Evolutionary conservation across 164 flowering plant species (phyloP), one percentile per base, ranked within the genome.

Genomic region (Sextonia rubra): DNA sequence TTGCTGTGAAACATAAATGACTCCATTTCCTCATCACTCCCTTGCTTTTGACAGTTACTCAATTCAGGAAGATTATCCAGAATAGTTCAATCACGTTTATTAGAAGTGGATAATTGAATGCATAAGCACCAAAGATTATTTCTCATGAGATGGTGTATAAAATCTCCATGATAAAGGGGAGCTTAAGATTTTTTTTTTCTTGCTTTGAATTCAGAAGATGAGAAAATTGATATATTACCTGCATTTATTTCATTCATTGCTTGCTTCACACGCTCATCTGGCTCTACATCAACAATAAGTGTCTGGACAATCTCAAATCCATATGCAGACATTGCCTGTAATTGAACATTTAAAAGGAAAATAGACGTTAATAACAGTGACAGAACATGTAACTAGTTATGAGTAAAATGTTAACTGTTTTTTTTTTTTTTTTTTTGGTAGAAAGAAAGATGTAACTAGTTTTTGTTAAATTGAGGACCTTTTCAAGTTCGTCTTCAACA

Each of bases 171-270:
- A 14, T 14, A 52, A 18, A 3, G 58, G 58, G 20, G 2, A 1
- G 56, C 11, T 18, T 52, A 52, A 52, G 56, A n/a, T n/a, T n/a
- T n/a, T n/a, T n/a, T n/a, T n/a, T n/a, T 12, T 49, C 2, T 12
- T 49, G 11, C 3, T 32, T 12, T 12, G 1, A 52, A 52, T 52
- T 52, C 4, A 52, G 58, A 52, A 12, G 58, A 15, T 2, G 14
- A 26, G 37, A 26, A 64, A 26, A 61, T 61, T 6, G 5, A 24
- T 64, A n/a, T 5, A 26, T 77, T 87, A 91, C 94, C 97, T 25
- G 97, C 97, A 81, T 90, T 90, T 11, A 90, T 92, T 77, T 92
- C 97, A 74, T 92, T 92, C 97, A 92, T 92, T 44, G 95, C 93
- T n/a, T 86, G 82, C 86, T 92, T 89, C 72, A 92, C 95, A 76